phyloP scores from a whole-genome alignment of 2,329 filamentous ascomycete genomes.

The Bertia moriformis region DNA sequence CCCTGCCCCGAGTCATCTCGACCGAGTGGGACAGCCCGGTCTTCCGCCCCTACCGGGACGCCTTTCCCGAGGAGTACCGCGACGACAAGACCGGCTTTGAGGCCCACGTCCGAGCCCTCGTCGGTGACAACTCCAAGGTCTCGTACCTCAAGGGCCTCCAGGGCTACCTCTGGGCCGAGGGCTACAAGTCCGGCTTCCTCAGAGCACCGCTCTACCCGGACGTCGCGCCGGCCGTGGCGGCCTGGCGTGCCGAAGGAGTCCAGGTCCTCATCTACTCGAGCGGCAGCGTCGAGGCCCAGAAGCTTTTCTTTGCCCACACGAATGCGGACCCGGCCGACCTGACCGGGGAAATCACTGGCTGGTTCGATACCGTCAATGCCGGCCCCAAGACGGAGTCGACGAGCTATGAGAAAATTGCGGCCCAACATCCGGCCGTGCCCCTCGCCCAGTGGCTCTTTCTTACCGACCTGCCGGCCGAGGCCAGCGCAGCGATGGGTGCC shows the following conservation, averaged over 20 bases:
- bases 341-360: slow-evolving; percentile 41
- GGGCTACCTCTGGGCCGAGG: slow-evolving; percentile 63
- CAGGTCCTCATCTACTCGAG: slow-evolving; percentile 68
- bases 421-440: slow-evolving; percentile 26
- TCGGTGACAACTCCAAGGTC: slow-evolving; percentile 58
- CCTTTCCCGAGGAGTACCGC: slow-evolving; percentile 54
- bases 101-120: slow-evolving; percentile 56
- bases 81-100: slow-evolving; percentile 42
- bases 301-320: slow-evolving; percentile 61
- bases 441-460: slow-evolving; percentile 56
- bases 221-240: slow-evolving; percentile 46
- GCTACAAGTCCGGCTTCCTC: slow-evolving; percentile 57
- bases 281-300: slow-evolving; percentile 67
- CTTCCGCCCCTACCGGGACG: slow-evolving; percentile 54
- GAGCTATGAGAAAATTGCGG: slow-evolving; percentile 56
- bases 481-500: slow-evolving; percentile 43
- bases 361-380: slow-evolving; percentile 71
- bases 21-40: slow-evolving; percentile 50
- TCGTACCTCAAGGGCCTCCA: slow-evolving; percentile 68
- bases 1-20: slow-evolving; percentile 47
- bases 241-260: slow-evolving; percentile 40
- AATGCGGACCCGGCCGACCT: slow-evolving; percentile 43
- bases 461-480: slow-evolving; percentile 64
- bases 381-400: slow-evolving; percentile 53
- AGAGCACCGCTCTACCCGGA: slow-evolving; percentile 63